These are phyloP conservation scores for Thermoascus crustaceus DNA, from an alignment of 2,329 filamentous ascomycete genomes.

Conservation along the genomic window DNA sequence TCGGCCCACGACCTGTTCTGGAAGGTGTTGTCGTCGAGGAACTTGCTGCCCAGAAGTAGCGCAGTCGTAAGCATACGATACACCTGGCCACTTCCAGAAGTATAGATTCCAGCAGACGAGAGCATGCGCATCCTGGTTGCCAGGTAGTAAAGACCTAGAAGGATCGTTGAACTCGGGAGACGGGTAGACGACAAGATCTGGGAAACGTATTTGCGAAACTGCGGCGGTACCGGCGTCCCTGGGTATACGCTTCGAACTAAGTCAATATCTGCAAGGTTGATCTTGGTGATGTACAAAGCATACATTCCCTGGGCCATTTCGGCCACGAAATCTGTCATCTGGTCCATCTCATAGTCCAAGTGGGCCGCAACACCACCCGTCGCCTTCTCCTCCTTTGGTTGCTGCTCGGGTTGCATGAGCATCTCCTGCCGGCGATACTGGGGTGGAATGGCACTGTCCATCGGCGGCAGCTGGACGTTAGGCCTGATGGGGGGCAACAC, in stretches of 20 bases:
- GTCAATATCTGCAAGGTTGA: conserved; percentile 56
- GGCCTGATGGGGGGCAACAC: conserved; percentile 35
- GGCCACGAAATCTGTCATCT: conserved; percentile 91
- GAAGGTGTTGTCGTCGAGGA: conserved; percentile 93
- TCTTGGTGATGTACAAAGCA: conserved; percentile 48
- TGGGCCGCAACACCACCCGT: conserved; percentile 84
- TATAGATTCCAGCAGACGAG: conserved; percentile 48
- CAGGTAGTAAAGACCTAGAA: conserved; percentile 83
- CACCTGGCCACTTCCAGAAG: conserved; percentile 58
- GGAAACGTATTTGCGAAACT: conserved; percentile 85
- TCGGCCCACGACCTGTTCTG: conserved; percentile 96
- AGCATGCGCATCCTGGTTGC: conserved; percentile 73
- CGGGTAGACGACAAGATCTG: conserved; percentile 86
- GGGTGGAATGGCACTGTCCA: conserved; percentile 33
- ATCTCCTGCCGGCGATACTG: conserved; percentile 36
- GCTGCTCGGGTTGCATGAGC: conserved; percentile 26
- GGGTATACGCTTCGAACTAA: conserved; percentile 55
- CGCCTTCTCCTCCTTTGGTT: conserved; percentile 55
- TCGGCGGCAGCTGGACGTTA: conserved; percentile 32
- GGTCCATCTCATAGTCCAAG: conserved; percentile 92
- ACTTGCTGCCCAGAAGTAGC: conserved; percentile 85
- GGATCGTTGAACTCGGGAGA: conserved; percentile 81
- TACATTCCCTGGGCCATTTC: conserved; percentile 75
- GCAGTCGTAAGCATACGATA: conserved; percentile 83
- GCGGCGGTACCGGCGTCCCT: conserved; percentile 54